phyloP scores from a whole-genome alignment of 371 early-diverging fungal genomes.

The Phascolomyces articulosus region DNA sequence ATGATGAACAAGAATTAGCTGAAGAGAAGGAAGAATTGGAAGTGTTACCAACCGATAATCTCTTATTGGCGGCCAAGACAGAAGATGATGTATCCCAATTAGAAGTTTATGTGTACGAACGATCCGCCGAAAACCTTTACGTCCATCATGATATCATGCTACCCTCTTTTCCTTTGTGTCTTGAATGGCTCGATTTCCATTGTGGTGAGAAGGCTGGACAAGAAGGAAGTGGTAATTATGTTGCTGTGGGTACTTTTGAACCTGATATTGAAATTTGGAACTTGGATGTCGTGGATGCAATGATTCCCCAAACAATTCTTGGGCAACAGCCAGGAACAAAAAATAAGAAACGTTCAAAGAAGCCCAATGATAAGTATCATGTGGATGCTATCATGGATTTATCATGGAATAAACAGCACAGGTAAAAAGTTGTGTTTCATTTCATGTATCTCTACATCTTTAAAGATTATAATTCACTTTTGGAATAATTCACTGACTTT shows the following conservation, averaged over 20 bases:
- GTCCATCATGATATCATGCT: conserved; percentile 98
- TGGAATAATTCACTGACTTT: too few species aligned
- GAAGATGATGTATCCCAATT: conserved; percentile 95
- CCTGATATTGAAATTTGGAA: conserved; percentile 98
- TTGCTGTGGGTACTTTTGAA: conserved; percentile 95
- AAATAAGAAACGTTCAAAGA: conserved; percentile 64
- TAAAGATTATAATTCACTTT: too few species aligned
- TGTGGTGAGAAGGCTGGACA: conserved; percentile 63
- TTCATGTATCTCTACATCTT: too few species aligned
- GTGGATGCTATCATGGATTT: conserved; percentile 93
- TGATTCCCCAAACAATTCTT: conserved; percentile 90
- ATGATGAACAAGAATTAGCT: conserved; percentile 66
- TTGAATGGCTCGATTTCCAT: conserved; percentile 93
- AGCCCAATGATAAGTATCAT: conserved; percentile 78
- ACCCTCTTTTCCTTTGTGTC: conserved; percentile 94
- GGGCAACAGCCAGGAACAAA: conserved; percentile 53
- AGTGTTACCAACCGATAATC: conserved; percentile 81
- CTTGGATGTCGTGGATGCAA: conserved; percentile 86
- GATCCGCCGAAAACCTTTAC: conserved; percentile 85
- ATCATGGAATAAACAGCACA: conserved; percentile 88
- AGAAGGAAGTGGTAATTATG: conserved; percentile 74
- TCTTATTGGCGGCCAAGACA: conserved; percentile 90
- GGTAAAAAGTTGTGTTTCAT: conserved; percentile 29
- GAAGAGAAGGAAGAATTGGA: conserved; percentile 83
- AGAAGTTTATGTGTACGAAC: conserved; percentile 90